Base-by-base conservation (phyloP, 2,329 filamentous ascomycete genomes). In the Hypoxylon sp. region DNA sequence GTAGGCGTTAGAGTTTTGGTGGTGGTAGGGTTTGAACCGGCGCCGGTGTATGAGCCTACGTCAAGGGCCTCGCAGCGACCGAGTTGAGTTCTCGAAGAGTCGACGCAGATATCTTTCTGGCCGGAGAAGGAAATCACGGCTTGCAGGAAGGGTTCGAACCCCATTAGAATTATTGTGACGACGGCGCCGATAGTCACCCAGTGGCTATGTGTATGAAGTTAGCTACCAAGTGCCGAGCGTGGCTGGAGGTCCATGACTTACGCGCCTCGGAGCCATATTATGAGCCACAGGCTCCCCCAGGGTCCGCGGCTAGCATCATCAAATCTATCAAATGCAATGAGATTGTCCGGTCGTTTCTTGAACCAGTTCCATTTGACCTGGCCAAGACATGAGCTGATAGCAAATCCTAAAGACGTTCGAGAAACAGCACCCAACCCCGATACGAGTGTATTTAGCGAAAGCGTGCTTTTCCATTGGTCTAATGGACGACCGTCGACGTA, bases 361-460 rank as follows among this genome's bases (percentile, higher is more conserved):
- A 75, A 72, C 72, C 71, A 74, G 31, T 75, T 74, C 71, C 74
- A 75, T 42, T 76, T 76, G 6, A 60, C 66, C 46, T 76, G 74
- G 1, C 61, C 69, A 1, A 77, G 53, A 30, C 72, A 74, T 8
- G 73, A 75, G 37, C 72, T 69, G 33, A 77, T 69, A 1, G 67
- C 69, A 40, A 76, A 76, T 25, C 50, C 72, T 3, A 75, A 49
- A 5, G 68, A 65, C 3, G 70, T 66, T 40, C 72, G 55, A 14
- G 67, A 51, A 2, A 72, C 49, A 13, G 72, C 71, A 0, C 68
- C 73, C 2, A 76, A 46, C 7, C 63, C 68, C 1, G 75, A 74
- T 6, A 74, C 54, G 0, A 71, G n/a, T 0, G 70, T 49, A 42
- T 71, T 75, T 10, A 72, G 59, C 1, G 75, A 72, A 11, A 76